phyloP scores from a whole-genome alignment of 345 rosid genomes.

The Litchi chinensis region DNA sequence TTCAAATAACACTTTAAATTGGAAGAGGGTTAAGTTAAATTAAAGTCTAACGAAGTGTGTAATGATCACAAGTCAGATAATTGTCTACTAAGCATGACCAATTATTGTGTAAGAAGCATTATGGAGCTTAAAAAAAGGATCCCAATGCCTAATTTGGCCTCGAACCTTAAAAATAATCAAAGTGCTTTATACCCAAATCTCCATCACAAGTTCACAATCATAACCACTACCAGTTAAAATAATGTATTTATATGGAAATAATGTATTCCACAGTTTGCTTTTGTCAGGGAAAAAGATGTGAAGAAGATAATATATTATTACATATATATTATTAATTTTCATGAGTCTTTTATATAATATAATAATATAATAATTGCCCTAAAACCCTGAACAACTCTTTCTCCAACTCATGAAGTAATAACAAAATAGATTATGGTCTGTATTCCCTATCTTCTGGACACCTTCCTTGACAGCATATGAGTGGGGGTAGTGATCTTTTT shows the following conservation, averaged over 20 bases:
- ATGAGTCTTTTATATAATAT: too few relatives aligned
- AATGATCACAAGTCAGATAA: slow-evolving; percentile 8
- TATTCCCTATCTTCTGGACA: slow-evolving; percentile 8
- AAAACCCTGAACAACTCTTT: background rate
- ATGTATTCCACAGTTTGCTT: background rate
- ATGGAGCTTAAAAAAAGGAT: slow-evolving; percentile 1
- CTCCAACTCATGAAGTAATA: slow-evolving; percentile 8
- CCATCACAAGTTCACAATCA: background rate
- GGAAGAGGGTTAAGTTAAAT: too few relatives aligned
- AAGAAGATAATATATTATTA: background rate
- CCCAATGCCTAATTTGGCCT: slow-evolving; percentile 1
- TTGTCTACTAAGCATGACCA: background rate
- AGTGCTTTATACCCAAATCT: slow-evolving; percentile 11
- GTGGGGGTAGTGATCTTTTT: background rate
- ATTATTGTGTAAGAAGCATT: slow-evolving; percentile 2
- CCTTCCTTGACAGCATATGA: background rate
- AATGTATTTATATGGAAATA: background rate
- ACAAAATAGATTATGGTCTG: slow-evolving; percentile 2
- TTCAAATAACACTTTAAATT: too few relatives aligned
- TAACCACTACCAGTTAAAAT: slow-evolving; percentile 11
- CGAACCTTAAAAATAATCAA: background rate
- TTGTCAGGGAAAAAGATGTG: slow-evolving; percentile 2
- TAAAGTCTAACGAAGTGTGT: background rate
- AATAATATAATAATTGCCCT: background rate
- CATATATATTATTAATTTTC: background rate